Evolutionary conservation across 306 rosid genomes (phyloP).

Genomic region (Castanea sativa): DNA sequence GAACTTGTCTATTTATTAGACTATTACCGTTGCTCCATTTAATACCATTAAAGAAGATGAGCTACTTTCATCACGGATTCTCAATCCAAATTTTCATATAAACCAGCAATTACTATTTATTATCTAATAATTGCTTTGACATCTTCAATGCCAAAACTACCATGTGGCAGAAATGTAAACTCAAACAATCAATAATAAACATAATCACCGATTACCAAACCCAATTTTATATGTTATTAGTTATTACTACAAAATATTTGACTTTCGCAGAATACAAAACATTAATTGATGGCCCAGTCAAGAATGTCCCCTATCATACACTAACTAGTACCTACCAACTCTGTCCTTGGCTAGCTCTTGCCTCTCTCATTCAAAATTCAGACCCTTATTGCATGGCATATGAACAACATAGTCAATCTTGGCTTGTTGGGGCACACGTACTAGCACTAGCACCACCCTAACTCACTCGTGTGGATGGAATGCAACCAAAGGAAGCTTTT

Average conservation of each 20-base stretch:
- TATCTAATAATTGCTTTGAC: no score
- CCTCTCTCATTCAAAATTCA: background rate
- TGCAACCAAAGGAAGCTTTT: conserved; percentile 29
- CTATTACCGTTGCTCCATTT: no score
- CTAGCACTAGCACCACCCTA: background rate
- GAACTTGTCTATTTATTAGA: no score
- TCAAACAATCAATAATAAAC: no score
- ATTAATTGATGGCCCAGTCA: background rate
- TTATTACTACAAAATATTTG: background rate
- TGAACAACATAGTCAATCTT: no score
- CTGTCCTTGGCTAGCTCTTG: background rate
- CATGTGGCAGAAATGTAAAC: no score
- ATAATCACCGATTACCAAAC: background rate
- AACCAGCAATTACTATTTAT: no score
- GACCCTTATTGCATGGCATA: background rate
- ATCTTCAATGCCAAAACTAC: no score
- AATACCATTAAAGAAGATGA: no score
- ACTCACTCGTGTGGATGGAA: background rate
- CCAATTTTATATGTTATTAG: background rate
- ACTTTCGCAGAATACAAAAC: background rate
- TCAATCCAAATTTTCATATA: no score
- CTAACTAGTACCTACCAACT: background rate
- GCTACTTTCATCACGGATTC: no score
- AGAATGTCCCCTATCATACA: background rate
- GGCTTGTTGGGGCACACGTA: no score